phyloP scores from a whole-genome alignment of 2,329 filamentous ascomycete species.

The Calonectria ilicicola region DNA sequence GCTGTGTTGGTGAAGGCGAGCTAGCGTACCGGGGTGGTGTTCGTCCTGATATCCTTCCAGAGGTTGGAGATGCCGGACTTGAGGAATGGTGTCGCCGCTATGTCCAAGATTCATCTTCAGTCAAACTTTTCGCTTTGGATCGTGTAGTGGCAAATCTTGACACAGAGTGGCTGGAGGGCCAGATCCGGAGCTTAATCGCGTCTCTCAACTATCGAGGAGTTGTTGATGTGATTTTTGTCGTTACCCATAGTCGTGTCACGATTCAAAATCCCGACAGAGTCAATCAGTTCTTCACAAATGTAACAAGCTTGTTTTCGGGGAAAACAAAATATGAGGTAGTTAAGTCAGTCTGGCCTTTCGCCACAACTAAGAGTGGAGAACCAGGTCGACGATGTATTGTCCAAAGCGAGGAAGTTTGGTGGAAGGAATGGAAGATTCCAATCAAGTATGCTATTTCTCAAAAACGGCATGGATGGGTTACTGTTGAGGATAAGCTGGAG shows the following conservation, averaged over 20 bases:
- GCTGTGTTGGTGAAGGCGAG: slow-evolving; percentile 62
- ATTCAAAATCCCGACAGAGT: slow-evolving; percentile 64
- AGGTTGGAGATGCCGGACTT: slow-evolving; percentile 56
- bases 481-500: slow-evolving; percentile 66
- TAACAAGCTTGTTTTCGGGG: slow-evolving; percentile 64
- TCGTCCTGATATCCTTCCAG: slow-evolving; percentile 56
- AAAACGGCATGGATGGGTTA: slow-evolving; percentile 56
- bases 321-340: slow-evolving; percentile 67
- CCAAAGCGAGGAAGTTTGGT: slow-evolving; percentile 69
- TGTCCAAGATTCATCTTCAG: slow-evolving; percentile 56
- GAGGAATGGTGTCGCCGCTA: slow-evolving; percentile 63
- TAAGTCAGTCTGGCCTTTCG: slow-evolving; percentile 69
- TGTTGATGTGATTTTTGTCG: slow-evolving; percentile 61
- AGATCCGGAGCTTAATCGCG: slow-evolving; percentile 63
- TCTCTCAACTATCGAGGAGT: slow-evolving; percentile 62
- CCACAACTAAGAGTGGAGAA: slow-evolving; percentile 59
- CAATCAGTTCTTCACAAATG: slow-evolving; percentile 65
- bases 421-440: slow-evolving; percentile 53
- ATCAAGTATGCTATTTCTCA: slow-evolving; percentile 59
- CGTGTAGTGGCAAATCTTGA: slow-evolving; percentile 67
- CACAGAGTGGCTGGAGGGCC: slow-evolving; percentile 65
- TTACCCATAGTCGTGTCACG: slow-evolving; percentile 62
- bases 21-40: slow-evolving; percentile 61
- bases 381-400: slow-evolving; percentile 59
- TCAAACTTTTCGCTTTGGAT: slow-evolving; percentile 64